These are phyloP conservation scores for Sarcodon aspratus DNA, from an alignment of 768 basidiomycete genomes.

Conservation along the genomic window DNA sequence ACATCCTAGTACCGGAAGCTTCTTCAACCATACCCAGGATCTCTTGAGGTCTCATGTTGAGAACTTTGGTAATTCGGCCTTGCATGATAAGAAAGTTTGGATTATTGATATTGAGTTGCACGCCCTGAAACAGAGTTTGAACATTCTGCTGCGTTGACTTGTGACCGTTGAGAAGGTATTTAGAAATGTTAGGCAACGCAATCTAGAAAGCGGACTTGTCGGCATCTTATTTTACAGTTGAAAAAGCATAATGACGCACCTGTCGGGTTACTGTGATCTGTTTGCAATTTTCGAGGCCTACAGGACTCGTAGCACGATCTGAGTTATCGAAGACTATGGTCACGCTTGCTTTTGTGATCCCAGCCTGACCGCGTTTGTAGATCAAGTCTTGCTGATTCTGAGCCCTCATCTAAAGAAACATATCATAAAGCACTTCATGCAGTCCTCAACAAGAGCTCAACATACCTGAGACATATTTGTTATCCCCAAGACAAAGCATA, in stretches of 20 bases:
- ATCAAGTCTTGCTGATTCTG: conserved; percentile 96
- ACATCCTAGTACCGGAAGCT: conserved; percentile 97
- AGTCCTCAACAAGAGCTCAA: not conserved
- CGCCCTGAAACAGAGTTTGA: conserved; percentile 89
- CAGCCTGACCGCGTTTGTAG: conserved; percentile 98
- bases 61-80: conserved; percentile 95
- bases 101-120: conserved; percentile 98
- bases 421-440: not conserved
- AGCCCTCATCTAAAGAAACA: conserved; percentile 65
- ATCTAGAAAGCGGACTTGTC: conserved; percentile 40
- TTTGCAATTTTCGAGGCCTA: conserved; percentile 64
- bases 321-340: conserved; percentile 99
- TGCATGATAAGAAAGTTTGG: conserved; percentile 99
- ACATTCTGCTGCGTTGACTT: conserved; percentile 77
- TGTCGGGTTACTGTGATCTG: conserved; percentile 98
- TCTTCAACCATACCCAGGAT: conserved; percentile 98
- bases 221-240: not conserved
- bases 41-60: conserved; percentile 98
- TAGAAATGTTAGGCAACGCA: conserved; percentile 84
- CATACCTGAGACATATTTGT: conserved; percentile 90
- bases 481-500: conserved; percentile 96
- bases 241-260: conserved; percentile 29
- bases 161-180: conserved; percentile 94
- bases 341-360: conserved; percentile 92
- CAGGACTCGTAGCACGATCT: conserved; percentile 72